Evolutionary conservation across 768 basidiomycete genomes (phyloP).

Genomic region (Tulasnella sp.): DNA sequence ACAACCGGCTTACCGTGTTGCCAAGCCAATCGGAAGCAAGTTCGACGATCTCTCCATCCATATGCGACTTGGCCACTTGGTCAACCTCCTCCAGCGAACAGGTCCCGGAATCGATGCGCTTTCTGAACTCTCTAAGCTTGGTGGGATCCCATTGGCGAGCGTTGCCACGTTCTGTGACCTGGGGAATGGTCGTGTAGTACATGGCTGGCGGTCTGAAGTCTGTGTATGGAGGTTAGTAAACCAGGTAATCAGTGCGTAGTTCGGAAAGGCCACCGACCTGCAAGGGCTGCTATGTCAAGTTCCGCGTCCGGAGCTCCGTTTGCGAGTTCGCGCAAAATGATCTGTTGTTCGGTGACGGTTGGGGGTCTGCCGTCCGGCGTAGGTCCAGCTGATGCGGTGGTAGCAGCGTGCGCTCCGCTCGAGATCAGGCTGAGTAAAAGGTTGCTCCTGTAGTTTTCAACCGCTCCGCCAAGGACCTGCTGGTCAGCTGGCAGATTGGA

Average conservation of each 20-base stretch:
- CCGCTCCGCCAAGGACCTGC: conserved; percentile 80
- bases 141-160: conserved; percentile 91
- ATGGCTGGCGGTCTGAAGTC: conserved; percentile 88
- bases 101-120: conserved; percentile 83
- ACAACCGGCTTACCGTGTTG: conserved; percentile 61
- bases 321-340: conserved; percentile 91
- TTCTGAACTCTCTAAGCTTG: conserved; percentile 87
- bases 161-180: conserved; percentile 74
- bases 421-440: conserved; percentile 82
- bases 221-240: conserved; percentile 30
- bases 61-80: conserved; percentile 77
- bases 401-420: conserved; percentile 57
- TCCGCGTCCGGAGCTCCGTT: conserved; percentile 70
- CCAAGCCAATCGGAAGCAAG: conserved; percentile 97
- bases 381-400: conserved; percentile 42
- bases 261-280: conserved; percentile 49
- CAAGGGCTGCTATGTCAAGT: conserved; percentile 72
- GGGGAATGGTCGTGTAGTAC: conserved; percentile 94
- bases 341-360: conserved; percentile 87
- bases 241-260: background rate
- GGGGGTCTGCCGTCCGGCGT: conserved; percentile 62
- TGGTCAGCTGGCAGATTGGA: conserved; percentile 86
- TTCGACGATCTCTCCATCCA: conserved; percentile 92
- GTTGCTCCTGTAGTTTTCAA: conserved; percentile 94
- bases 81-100: conserved; percentile 84